Evolutionary conservation across 176 grass and related monocot species (phyloP), one percentile per base, ranked within the genome.

Genomic region (Lolium rigidum): DNA sequence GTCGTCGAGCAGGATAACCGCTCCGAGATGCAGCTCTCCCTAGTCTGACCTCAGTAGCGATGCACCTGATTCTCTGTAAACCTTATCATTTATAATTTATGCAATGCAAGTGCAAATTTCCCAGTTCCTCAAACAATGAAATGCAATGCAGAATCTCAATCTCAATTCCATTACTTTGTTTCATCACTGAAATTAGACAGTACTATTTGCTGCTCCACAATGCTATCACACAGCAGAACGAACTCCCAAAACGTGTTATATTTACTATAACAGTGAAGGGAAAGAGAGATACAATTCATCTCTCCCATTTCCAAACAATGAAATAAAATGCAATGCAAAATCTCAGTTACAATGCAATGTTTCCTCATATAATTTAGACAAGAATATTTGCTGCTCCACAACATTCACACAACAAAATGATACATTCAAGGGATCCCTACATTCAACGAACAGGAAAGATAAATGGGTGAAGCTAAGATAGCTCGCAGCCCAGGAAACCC

Each of bases 1-100:
- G 84, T 91, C 41, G 48, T 97, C 55, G 88, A 97, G 22, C 90
- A 97, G 88, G 75, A 91, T 22, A 94, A 88, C 74, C 69, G 10
- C 58, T 94, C 90, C 13, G 79, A 94, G 79, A 93, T 90, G 46
- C 88, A 91, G 71, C 86, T 93, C 57, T 80, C 62, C 66, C 89
- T 89, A 14, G 17, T 78, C 63, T 88, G 76, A 91, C 17, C 28
- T 12, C 2, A 65, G 22, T 35, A 1, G 49, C 9, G 72, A 76
- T 18, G 24, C 6, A 2, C 3, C 13, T 31, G 37, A 52, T 37
- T 7, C 8, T 44, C 31, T 2, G 28, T 24, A 78, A 82, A 83
- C 11, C 31, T 11, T 57, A 24, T 43, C 43, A 12, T 24, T 59
- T 57, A 35, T 35, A 10, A 15, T 14, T 67, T 12, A 16, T 20